Evolutionary conservation across 495 filamentous ascomycete species (phyloP).

Genomic region (Penicillium pulvis): DNA sequence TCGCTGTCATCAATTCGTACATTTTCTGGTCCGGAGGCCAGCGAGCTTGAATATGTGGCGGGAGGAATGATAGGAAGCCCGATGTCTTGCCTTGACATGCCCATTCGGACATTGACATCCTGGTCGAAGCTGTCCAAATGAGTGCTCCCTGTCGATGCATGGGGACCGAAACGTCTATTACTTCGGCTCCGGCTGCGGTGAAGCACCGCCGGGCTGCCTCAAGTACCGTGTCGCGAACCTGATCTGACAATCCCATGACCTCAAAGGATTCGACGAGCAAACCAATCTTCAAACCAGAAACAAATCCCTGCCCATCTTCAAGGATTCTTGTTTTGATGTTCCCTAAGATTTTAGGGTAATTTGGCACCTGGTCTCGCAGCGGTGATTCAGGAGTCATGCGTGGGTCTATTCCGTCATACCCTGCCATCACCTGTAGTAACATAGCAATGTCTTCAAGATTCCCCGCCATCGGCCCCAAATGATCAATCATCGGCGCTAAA

Average conservation of each 20-base stretch:
- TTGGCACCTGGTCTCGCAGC: conserved; percentile 36
- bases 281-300: conserved; percentile 41
- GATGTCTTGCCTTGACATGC: conserved; percentile 33
- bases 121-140: conserved; percentile 51
- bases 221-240: conserved; percentile 43
- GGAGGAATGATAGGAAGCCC: conserved; percentile 27
- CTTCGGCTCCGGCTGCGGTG: conserved; percentile 46
- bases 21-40: conserved; percentile 34
- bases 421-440: conserved; percentile 54
- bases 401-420: conserved; percentile 56
- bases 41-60: conserved; percentile 22
- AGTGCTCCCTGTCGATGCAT: conserved; percentile 43
- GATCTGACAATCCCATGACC: conserved; percentile 37
- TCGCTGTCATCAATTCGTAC: conserved; percentile 33
- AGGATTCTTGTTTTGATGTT: conserved; percentile 32
- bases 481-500: conserved; percentile 46
- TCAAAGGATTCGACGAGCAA: conserved; percentile 51
- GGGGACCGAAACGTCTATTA: conserved; percentile 53
- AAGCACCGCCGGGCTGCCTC: conserved; percentile 42
- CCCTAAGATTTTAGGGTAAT: conserved; percentile 13
- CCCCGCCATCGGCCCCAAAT: conserved; percentile 51
- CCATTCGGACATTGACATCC: conserved; percentile 34
- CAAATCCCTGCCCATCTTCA: conserved; percentile 29
- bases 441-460: conserved; percentile 53
- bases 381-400: conserved; percentile 47